These are phyloP conservation scores for Zygoascus bituminiphila DNA, from an alignment of 805 yeast genomes.

Conservation along the genomic window DNA sequence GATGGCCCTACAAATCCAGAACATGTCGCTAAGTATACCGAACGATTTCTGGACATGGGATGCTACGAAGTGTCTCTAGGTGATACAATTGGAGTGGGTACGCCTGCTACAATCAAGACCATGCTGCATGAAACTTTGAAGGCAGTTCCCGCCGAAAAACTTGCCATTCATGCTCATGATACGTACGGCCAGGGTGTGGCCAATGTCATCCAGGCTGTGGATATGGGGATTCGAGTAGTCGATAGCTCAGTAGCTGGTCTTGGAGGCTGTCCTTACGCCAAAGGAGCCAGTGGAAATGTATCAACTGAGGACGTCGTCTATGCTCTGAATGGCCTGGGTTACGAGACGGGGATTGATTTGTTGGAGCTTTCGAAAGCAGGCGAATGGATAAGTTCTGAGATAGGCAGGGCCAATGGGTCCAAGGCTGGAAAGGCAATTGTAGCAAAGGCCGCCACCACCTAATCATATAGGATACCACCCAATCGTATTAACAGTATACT, in stretches of 20 bases:
- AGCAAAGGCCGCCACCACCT: slow-evolving; percentile 2
- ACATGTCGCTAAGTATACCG: slow-evolving; percentile 23
- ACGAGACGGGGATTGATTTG: slow-evolving; percentile 25
- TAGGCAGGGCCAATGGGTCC: slow-evolving; percentile 22
- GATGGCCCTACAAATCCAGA: slow-evolving; percentile 26
- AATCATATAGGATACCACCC: too few relatives aligned
- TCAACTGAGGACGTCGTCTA: slow-evolving; percentile 29
- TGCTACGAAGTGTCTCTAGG: slow-evolving; percentile 30
- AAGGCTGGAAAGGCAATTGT: slow-evolving; percentile 25
- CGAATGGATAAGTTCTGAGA: slow-evolving; percentile 20
- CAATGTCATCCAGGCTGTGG: slow-evolving; percentile 25
- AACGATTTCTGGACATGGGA: slow-evolving; percentile 23
- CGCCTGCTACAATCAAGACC: slow-evolving; percentile 21
- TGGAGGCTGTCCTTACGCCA: slow-evolving; percentile 31
- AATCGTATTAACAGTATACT: too few relatives aligned
- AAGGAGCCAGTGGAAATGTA: slow-evolving; percentile 29
- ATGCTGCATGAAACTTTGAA: slow-evolving; percentile 21
- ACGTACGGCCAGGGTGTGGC: slow-evolving; percentile 30
- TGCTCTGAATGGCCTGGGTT: slow-evolving; percentile 25
- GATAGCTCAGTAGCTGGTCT: slow-evolving; percentile 28
- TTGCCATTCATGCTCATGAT: slow-evolving; percentile 30
- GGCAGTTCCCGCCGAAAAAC: slow-evolving; percentile 16
- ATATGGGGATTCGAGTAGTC: slow-evolving; percentile 25
- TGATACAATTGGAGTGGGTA: slow-evolving; percentile 29
- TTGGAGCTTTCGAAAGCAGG: slow-evolving; percentile 21